Evolutionary conservation across 108 stramenopile species (phyloP).

Genomic region (Fragilaria crotonensis): DNA sequence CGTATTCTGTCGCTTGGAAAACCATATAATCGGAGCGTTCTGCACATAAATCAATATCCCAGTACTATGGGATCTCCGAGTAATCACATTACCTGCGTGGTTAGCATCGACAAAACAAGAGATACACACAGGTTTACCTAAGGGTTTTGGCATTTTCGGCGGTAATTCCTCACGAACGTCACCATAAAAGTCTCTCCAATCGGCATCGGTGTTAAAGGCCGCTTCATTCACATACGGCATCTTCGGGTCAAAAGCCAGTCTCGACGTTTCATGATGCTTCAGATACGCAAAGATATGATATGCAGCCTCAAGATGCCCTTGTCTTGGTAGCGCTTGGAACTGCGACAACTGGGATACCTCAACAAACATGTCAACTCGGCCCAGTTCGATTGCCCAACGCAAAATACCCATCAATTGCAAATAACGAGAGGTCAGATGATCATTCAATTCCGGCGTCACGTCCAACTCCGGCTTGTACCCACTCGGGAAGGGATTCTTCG

Average conservation of each 20-base stretch:
- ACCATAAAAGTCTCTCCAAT: conserved; percentile 12
- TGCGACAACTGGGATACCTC: conserved; percentile 26
- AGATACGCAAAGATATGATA: conserved; percentile 7
- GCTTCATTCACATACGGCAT: no score
- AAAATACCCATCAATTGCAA: conserved; percentile 24
- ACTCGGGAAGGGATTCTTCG: conserved; percentile 9
- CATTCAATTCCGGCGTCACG: conserved; percentile 1
- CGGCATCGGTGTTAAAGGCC: no score
- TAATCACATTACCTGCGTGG: no score
- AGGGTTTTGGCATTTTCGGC: conserved; percentile 10
- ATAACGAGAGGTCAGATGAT: conserved; percentile 9
- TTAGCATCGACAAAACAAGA: no score
- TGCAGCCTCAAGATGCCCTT: conserved; percentile 26
- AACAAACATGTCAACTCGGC: conserved; percentile 29
- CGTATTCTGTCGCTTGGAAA: no score
- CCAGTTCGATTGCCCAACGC: conserved; percentile 25
- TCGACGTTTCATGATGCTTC: conserved; percentile 3
- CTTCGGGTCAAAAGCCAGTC: conserved; percentile 31
- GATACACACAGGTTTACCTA: conserved; percentile 20
- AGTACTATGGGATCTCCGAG: no score
- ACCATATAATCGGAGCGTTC: no score
- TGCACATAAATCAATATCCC: no score
- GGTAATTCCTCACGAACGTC: conserved; percentile 9
- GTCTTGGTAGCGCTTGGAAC: conserved; percentile 24
- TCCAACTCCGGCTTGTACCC: conserved; percentile 16